Evolutionary conservation across 768 basidiomycete genomes (phyloP), one percentile per base, ranked within the genome.

Genomic region (Xerocomellus chrysenteron): DNA sequence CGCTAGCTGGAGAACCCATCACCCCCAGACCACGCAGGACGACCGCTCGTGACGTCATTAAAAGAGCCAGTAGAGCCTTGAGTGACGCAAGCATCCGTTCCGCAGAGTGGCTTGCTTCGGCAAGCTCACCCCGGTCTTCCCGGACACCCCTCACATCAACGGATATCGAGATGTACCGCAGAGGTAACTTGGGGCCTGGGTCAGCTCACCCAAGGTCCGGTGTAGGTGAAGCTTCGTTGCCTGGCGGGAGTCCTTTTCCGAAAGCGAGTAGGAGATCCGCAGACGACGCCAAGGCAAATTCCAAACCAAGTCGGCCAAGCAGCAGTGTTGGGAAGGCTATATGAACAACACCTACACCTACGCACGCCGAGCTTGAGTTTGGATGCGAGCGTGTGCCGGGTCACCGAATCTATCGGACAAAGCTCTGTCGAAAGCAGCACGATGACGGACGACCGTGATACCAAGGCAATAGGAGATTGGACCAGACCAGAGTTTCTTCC

Each of bases 321-420:
- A 39, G 21, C 5, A 78, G 70, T 52, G 66, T 76, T 36, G 78
- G 79, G 3, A 74, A 59, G 42, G 76, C 76, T 2, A 68, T 66
- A 51, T 68, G 68, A 54, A 60, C 42, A 2, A 77, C 75, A 28
- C 79, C 75, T 8, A 58, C 26, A 28, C 73, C 74, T 19, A 66
- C 68, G 8, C 67, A 41, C 12, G 55, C 60, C n/a, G 57, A 56
- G 12, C 58, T 61, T 49, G 47, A 63, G n/a, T 65, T 47, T 47
- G 46, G 47, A 67, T n/a, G 66, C 56, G 5, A 74, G 75, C 58
- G 65, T 69, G 53, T 47, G 17, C 28, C 26, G 57, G 71, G 71
- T 54, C 71, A 72, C 9, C 54, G 43, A 61, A 63, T 36, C 61
- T 66, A 36, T 60, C 68, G 56, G 62, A 67, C 21, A 65, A 65